These are phyloP conservation scores for Pigoraptor vietnamica DNA, from an alignment of 78 protist genomes.

Conservation along the genomic window DNA sequence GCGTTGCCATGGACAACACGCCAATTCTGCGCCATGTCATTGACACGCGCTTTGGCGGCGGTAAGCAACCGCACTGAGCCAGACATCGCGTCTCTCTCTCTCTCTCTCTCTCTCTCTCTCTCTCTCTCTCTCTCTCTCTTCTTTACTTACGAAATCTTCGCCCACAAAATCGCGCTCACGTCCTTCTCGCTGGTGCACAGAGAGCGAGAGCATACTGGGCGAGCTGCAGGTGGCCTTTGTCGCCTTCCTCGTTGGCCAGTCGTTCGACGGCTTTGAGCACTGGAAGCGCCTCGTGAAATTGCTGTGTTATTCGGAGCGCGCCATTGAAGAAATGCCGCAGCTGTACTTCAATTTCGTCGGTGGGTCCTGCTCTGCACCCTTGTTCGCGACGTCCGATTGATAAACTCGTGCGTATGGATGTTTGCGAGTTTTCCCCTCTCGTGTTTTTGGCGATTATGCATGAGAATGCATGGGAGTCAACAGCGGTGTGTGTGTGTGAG, in stretches of 20 bases:
- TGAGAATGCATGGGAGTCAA: not conserved
- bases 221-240: constrained; percentile 35
- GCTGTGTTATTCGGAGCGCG: constrained; percentile 6
- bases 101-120: too few relatives aligned
- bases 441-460: not conserved
- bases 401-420: not conserved
- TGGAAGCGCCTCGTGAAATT: constrained; percentile 29
- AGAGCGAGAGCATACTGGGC: constrained; percentile 12
- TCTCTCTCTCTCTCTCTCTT: too few relatives aligned
- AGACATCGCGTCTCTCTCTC: not conserved
- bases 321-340: not conserved
- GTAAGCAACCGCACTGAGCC: not conserved
- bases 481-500: too few relatives aligned
- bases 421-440: not conserved
- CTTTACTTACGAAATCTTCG: too few relatives aligned
- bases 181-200: too few relatives aligned
- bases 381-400: not conserved
- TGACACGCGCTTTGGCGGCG: not conserved
- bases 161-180: too few relatives aligned
- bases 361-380: not conserved
- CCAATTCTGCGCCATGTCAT: not conserved
- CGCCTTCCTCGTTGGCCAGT: constrained; percentile 15
- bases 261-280: constrained; percentile 20
- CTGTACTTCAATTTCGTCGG: constrained; percentile 26
- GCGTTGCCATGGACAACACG: constrained; percentile 10